Evolutionary conservation across 371 early-diverging fungal genomes (phyloP), one percentile per base, ranked within the genome.

Genomic region (Rhizopus delemar): DNA sequence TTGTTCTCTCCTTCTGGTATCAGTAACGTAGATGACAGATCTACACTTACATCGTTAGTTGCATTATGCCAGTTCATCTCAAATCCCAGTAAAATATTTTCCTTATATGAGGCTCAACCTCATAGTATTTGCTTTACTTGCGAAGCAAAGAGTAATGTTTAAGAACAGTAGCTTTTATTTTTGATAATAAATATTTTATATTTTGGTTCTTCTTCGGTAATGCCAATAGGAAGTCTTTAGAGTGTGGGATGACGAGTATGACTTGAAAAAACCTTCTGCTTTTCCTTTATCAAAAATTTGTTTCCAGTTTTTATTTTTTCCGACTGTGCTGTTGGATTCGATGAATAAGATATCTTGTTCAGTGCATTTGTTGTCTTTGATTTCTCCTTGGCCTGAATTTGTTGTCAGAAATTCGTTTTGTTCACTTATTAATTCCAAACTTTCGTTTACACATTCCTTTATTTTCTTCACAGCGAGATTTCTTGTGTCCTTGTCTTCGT

Each of bases 41-140:
- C 13, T n/a, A 50, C 9, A 57, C 32, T 32, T 57, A 39, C 58
- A 28, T n/a, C n/a, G n/a, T 35, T 57, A 48, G 35, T 45, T 58
- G 32, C 62, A 62, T 31, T 62, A 41, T 62, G 56, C 51, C 62
- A 51, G 9, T 62, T 62, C 56, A 28, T 56, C 29, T 56, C 46
- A 50, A 56, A 43, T 35, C 62, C 56, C 51, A 62, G 46, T 35
- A 62, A 62, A 62, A 34, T 29, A 41, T 16, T 62, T 46, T 41
- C 62, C 38, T 56, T 62, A 51, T 36, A 62, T 48, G 33, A 48
- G 36, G 35, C 46, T 50, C 9, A 62, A 39, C 13, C 62, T 15
- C 62, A 38, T 41, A 62, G 9, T 62, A 56, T 62, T 50, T 62
- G 43, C 46, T 36, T 62, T 34, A 34, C 52, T 49, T 61, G 56